Evolutionary conservation across 2,329 filamentous ascomycete species (phyloP).

Genomic region (Alternaria consortialis): DNA sequence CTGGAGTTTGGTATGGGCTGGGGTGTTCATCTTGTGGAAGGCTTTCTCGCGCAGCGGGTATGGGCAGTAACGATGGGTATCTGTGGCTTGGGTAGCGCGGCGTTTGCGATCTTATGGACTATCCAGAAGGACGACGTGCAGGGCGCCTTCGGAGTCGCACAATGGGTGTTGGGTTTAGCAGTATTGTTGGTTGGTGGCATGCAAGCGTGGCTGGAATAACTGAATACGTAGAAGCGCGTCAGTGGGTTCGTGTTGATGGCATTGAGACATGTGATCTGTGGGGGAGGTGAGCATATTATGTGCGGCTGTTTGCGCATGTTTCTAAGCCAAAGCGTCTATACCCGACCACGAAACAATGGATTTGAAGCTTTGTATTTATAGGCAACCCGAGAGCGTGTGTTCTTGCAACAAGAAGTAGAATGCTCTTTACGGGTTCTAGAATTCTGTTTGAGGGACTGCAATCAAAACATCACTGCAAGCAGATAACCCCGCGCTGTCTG

Average conservation of each 20-base stretch:
- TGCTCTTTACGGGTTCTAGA: background rate
- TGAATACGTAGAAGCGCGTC: background rate
- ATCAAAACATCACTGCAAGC: background rate
- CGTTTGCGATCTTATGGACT: conserved; percentile 50
- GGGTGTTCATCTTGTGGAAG: conserved; percentile 53
- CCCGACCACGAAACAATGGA: background rate
- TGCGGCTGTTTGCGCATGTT: conserved; percentile 4
- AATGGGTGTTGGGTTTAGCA: conserved; percentile 48
- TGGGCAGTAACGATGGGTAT: conserved; percentile 41
- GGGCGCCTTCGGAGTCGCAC: conserved; percentile 53
- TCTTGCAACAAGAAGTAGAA: background rate
- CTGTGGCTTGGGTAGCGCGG: conserved; percentile 44
- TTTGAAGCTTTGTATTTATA: background rate
- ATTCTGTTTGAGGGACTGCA: background rate
- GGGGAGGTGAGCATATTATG: background rate
- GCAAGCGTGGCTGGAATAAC: conserved; percentile 45
- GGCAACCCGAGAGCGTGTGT: background rate
- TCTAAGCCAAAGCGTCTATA: background rate
- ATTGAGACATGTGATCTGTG: background rate
- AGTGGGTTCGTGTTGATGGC: background rate
- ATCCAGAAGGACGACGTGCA: conserved; percentile 46
- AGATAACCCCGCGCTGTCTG: background rate
- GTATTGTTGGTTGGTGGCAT: conserved; percentile 44
- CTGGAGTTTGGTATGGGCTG: conserved; percentile 50
- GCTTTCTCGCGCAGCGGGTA: conserved; percentile 48